phyloP scores from a whole-genome alignment of 2,329 filamentous ascomycete genomes.

The Geosmithia morbida region DNA sequence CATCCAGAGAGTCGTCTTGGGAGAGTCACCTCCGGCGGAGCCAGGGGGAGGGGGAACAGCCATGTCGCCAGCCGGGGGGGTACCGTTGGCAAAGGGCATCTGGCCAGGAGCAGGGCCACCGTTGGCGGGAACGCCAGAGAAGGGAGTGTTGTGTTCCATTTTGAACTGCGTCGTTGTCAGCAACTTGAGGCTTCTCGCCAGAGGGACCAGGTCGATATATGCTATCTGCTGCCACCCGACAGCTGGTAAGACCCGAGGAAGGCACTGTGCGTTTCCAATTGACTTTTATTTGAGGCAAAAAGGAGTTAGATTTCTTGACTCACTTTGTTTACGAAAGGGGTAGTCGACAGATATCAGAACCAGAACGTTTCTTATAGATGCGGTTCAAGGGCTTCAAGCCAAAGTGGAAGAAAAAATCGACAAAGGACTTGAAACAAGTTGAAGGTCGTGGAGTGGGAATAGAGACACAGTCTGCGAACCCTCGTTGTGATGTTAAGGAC shows the following conservation, averaged over 20 bases:
- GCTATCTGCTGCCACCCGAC: too few species aligned
- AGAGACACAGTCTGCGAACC: background rate
- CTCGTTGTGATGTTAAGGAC: background rate
- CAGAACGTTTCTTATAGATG: background rate
- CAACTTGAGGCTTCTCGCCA: background rate
- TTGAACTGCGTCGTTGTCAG: slow-evolving; percentile 3
- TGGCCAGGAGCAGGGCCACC: slow-evolving; percentile 14
- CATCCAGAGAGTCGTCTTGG: slow-evolving; percentile 64
- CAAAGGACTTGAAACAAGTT: background rate
- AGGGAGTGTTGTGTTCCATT: slow-evolving; percentile 18
- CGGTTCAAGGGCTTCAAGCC: background rate
- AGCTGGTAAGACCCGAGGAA: too few species aligned
- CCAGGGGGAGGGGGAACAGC: slow-evolving; percentile 16
- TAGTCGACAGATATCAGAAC: background rate
- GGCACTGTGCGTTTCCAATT: too few species aligned
- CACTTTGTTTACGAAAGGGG: background rate
- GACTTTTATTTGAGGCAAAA: too few species aligned
- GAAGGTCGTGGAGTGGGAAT: background rate
- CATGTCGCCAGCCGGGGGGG: slow-evolving; percentile 22
- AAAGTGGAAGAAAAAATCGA: background rate
- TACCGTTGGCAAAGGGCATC: slow-evolving; percentile 23
- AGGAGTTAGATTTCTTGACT: too few species aligned
- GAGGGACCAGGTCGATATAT: background rate
- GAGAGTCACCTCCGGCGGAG: slow-evolving; percentile 24
- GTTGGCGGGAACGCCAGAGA: slow-evolving; percentile 15